Percentiles rank a stretch among this genome's conserved stretches.
These are phyloP conservation scores for Annulohypoxylon stygium DNA, from an alignment of 495 filamentous ascomycete species.

Conservation along the genomic window DNA sequence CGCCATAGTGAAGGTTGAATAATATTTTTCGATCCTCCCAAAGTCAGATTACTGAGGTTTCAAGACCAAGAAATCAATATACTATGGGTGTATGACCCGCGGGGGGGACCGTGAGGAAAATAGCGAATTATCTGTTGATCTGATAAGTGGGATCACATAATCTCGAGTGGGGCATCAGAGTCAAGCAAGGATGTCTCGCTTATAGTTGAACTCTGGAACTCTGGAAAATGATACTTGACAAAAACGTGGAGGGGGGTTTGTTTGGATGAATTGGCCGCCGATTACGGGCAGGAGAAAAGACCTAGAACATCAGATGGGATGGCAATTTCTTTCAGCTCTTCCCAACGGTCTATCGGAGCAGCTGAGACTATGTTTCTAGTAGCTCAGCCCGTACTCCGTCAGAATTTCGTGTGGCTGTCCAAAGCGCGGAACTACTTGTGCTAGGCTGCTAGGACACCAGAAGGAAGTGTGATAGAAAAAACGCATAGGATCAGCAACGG, in stretches of 20 bases:
- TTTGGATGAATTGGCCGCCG: slow-evolving; percentile 25
- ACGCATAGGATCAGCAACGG: slow-evolving; percentile 18
- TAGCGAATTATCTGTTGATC: slow-evolving; percentile 46
- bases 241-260: slow-evolving; percentile 13
- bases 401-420: slow-evolving; percentile 17
- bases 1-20: slow-evolving; percentile 56
- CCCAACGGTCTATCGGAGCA: background rate
- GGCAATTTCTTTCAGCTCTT: slow-evolving; percentile 27
- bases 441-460: too few species aligned
- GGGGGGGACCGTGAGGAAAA: slow-evolving; percentile 1
- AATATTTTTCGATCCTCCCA: background rate
- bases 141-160: slow-evolving; percentile 51
- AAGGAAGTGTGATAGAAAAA: background rate
- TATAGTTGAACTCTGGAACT: slow-evolving; percentile 11
- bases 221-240: background rate
- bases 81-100: background rate
- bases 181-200: slow-evolving; percentile 13
- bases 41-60: slow-evolving; percentile 16
- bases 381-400: slow-evolving; percentile 7
- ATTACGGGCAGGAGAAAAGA: slow-evolving; percentile 29
- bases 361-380: slow-evolving; percentile 5
- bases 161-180: slow-evolving; percentile 26
- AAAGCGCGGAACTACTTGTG: slow-evolving; percentile 1
- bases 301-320: slow-evolving; percentile 20
- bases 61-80: background rate